phyloP scores from a whole-genome alignment of 495 filamentous ascomycete genomes.

The Aspergillus funiculosus region DNA sequence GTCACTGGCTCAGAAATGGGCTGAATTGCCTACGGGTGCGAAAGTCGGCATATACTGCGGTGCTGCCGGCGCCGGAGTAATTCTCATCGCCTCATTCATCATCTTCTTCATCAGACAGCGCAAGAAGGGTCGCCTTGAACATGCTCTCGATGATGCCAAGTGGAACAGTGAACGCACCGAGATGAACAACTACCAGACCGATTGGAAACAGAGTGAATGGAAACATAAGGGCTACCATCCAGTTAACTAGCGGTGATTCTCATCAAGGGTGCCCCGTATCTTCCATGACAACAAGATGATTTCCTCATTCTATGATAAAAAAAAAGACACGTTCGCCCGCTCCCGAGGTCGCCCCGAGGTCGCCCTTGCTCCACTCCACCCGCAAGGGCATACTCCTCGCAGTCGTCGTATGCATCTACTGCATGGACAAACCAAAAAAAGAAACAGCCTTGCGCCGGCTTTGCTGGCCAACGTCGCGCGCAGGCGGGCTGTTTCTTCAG shows the following conservation, averaged over 20 bases:
- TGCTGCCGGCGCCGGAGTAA: slow-evolving; percentile 46
- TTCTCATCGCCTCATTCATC: slow-evolving; percentile 42
- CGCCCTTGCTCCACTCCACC: slow-evolving; percentile 5
- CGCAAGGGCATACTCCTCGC: slow-evolving; percentile 15
- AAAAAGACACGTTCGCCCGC: slow-evolving; percentile 9
- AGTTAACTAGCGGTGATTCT: slow-evolving; percentile 24
- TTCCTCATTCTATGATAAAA: slow-evolving; percentile 12
- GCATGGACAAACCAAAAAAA: slow-evolving; percentile 6
- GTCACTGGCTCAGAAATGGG: slow-evolving; percentile 51
- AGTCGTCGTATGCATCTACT: slow-evolving; percentile 3
- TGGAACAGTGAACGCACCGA: slow-evolving; percentile 58
- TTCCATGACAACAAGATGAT: slow-evolving; percentile 2
- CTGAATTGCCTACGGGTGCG: slow-evolving; percentile 44
- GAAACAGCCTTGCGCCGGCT: slow-evolving; percentile 16
- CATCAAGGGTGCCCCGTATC: neutral
- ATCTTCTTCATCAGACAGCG: slow-evolving; percentile 65
- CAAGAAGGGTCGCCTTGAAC: slow-evolving; percentile 58
- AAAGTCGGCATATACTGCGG: slow-evolving; percentile 56
- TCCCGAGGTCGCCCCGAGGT: neutral
- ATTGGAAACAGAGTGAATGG: slow-evolving; percentile 40
- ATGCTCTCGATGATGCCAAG: slow-evolving; percentile 48
- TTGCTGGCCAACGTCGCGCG: slow-evolving; percentile 24
- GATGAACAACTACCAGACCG: slow-evolving; percentile 49
- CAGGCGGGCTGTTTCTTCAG: slow-evolving; percentile 10
- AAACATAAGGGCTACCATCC: slow-evolving; percentile 33